A percentile compares a stretch with the other conserved stretches of the same genome.
Conservation (phyloP, 495 filamentous ascomycete species). For the Tuber umbilicatum region DNA sequence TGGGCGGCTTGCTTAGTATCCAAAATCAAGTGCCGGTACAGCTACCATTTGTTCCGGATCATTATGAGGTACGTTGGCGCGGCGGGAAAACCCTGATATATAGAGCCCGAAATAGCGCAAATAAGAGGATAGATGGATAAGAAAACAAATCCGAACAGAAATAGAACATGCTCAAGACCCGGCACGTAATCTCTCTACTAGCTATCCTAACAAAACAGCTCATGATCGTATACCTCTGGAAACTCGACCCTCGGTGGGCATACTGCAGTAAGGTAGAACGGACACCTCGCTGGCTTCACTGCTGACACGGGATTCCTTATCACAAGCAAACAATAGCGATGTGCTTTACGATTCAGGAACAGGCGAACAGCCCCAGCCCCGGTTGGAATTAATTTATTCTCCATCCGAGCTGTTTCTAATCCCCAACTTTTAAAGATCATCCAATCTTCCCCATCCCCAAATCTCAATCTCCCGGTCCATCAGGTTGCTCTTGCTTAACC, state of each 20-base stretch:
- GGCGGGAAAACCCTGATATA: neutral
- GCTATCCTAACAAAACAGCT: neutral
- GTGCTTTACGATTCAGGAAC: neutral
- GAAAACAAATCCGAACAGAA: neutral
- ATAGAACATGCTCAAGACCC: neutral
- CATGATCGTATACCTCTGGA: neutral
- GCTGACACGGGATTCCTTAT: neutral
- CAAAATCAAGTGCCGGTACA: neutral
- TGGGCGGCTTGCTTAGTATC: neutral
- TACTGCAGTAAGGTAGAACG: neutral
- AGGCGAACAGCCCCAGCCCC: neutral
- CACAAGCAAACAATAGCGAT: neutral
- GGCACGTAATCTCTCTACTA: neutral
- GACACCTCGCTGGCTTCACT: no score
- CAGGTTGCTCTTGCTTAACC: conserved; percentile 1
- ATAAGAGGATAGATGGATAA: neutral
- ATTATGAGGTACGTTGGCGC: neutral
- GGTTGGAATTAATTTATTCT: neutral
- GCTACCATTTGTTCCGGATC: neutral
- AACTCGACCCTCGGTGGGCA: neutral
- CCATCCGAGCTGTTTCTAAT: neutral
- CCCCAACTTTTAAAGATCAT: neutral
- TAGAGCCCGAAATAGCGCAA: neutral
- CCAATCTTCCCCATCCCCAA: neutral
- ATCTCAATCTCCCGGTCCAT: neutral